Evolutionary conservation across 2,329 filamentous ascomycete species (phyloP), one percentile per base, ranked within the genome.

Genomic region (Fusarium continuum): DNA sequence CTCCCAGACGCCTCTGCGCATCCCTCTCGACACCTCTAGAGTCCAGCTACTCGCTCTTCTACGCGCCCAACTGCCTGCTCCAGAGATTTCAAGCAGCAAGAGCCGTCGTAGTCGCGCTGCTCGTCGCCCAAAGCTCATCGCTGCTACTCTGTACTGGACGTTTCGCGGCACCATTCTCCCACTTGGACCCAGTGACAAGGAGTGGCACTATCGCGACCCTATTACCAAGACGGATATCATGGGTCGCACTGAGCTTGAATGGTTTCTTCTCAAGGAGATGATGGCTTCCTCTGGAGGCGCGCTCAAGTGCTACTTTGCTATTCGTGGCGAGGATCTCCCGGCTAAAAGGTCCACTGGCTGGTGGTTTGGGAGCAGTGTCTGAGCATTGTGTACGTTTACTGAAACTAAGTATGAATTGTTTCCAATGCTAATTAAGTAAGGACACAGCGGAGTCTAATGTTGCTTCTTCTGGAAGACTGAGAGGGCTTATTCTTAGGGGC

Each of bases 181-280:
- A 2, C 58, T 72, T 17, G 63, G 60, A 13, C 48, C 29, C 10
- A 62, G 49, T 39, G 70, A 71, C 17, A 51, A 28, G 39, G 65
- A 70, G 20, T 72, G 70, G 70, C 65, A 72, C 46, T 72, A 69
- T 46, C 59, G 55, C 20, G 63, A 70, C 40, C 57, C 65, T 31
- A 63, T 71, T 38, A 72, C 65, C 32, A 69, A 70, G 52, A 69
- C 68, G 3, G 70, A 72, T 19, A 50, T 72, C 11, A 46, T 72
- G 22, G 29, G 29, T 20, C 67, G 64, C n/a, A 61, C 67, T 28
- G 70, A 72, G 51, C 34, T 61, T 10, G 70, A 72, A 41, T 72
- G 70, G 70, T 63, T 63, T 25, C 49, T 72, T 10, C 59, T 72
- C 40, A 70, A 70, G 52, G 70, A 72, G 57, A 71, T 72, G 61